phyloP scores from a whole-genome alignment of 257 asterid genomes.

The Solanum ahanhuiri region DNA sequence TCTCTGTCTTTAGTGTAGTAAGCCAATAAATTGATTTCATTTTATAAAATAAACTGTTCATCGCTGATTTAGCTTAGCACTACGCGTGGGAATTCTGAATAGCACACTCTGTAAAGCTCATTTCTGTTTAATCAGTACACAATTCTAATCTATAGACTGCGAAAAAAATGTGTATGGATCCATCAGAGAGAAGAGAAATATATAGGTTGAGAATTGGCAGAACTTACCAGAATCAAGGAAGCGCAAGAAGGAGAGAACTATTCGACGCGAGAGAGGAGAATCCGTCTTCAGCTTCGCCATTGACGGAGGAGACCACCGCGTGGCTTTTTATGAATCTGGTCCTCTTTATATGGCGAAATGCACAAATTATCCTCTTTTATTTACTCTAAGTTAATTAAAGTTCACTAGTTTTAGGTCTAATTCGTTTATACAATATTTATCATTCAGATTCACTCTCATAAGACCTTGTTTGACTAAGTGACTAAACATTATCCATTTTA shows the following conservation, averaged over 20 bases:
- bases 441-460: too few relatives aligned
- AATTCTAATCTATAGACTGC: not conserved
- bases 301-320: not conserved
- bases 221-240: conserved; percentile 57
- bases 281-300: conserved; percentile 62
- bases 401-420: not conserved
- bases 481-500: too few relatives aligned
- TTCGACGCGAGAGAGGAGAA: conserved; percentile 70
- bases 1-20: not conserved
- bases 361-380: not conserved
- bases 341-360: not conserved
- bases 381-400: too few relatives aligned
- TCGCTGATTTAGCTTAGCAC: not conserved
- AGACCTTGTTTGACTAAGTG: too few relatives aligned
- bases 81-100: not conserved
- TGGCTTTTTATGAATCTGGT: not conserved
- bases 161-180: not conserved
- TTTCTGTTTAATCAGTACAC: not conserved
- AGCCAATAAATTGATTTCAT: not conserved
- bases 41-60: not conserved
- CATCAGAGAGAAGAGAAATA: not conserved
- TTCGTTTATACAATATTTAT: too few relatives aligned
- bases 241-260: conserved; percentile 54
- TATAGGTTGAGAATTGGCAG: not conserved
- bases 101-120: not conserved